Evolutionary conservation across 768 basidiomycete species (phyloP).

Genomic region (Hydnomerulius pinastri): DNA sequence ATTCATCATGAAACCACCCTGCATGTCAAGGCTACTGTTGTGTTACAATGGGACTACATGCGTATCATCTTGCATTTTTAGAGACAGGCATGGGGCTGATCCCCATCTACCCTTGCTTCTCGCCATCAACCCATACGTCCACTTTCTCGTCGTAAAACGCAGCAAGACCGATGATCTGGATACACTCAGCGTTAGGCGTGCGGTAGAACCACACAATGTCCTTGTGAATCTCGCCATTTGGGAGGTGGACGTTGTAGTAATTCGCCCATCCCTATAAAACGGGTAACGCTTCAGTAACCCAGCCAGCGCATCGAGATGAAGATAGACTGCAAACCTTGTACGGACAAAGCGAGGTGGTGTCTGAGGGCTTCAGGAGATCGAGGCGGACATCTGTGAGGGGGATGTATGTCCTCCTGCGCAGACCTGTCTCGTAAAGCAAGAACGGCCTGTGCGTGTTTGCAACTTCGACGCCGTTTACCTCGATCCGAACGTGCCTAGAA

Average conservation of each 20-base stretch:
- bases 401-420: constrained; percentile 61
- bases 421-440: constrained; percentile 58
- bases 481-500: constrained; percentile 60
- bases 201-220: constrained; percentile 69
- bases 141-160: constrained; percentile 71
- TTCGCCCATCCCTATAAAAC: constrained; percentile 54
- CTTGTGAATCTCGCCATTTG: constrained; percentile 43
- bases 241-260: constrained; percentile 54
- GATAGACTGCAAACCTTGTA: constrained; percentile 53
- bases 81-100: neutral
- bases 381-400: constrained; percentile 56
- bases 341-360: constrained; percentile 52
- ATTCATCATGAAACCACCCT: constrained; percentile 1
- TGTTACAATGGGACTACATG: neutral
- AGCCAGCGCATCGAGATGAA: neutral
- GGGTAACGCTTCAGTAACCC: constrained; percentile 2
- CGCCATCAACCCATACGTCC: constrained; percentile 63
- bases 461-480: constrained; percentile 62
- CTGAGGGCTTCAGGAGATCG: constrained; percentile 50
- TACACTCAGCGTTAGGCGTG: constrained; percentile 51
- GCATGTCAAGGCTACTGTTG: neutral
- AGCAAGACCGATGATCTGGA: constrained; percentile 49
- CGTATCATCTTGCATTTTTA: constrained; percentile 4
- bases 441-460: constrained; percentile 56
- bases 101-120: constrained; percentile 41